Evolutionary conservation across 768 basidiomycete species (phyloP).

Genomic region (Boletellus sp.): DNA sequence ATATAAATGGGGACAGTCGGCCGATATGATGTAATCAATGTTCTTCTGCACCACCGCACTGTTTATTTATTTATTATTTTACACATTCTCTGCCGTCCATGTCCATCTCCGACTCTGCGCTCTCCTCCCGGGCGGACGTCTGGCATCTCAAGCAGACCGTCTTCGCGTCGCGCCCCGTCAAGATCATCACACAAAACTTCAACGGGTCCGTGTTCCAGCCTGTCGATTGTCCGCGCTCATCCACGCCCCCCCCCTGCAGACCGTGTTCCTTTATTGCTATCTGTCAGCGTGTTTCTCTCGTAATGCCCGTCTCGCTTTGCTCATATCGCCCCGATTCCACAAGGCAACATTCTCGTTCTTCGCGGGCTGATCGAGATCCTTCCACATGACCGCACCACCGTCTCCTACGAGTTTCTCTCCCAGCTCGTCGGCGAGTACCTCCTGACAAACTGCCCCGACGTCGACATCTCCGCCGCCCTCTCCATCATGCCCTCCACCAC

Average conservation of each 20-base stretch:
- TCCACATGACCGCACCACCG: conserved; percentile 60
- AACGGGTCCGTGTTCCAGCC: conserved; percentile 50
- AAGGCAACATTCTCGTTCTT: conserved; percentile 82
- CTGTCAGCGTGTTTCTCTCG: conserved; percentile 45
- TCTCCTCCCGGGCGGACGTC: conserved; percentile 45
- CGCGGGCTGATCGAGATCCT: conserved; percentile 76
- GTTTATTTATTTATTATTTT: too few relatives aligned
- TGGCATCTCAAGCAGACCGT: conserved; percentile 74
- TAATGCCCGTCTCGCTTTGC: not conserved
- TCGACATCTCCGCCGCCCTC: conserved; percentile 32
- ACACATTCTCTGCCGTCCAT: too few relatives aligned
- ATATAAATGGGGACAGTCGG: not conserved
- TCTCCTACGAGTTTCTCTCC: conserved; percentile 83
- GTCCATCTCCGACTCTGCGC: conserved; percentile 17
- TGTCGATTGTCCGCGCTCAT: not conserved
- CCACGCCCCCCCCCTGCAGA: conserved; percentile 39
- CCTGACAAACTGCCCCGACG: conserved; percentile 46
- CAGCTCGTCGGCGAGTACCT: conserved; percentile 83
- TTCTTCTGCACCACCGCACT: too few relatives aligned
- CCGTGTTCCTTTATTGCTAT: conserved; percentile 92
- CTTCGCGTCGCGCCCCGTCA: conserved; percentile 45
- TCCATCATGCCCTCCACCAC: conserved; percentile 57
- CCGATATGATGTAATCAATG: too few relatives aligned
- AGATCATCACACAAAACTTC: conserved; percentile 79
- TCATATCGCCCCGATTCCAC: not conserved